A percentile compares a stretch with the other conserved stretches of the same genome.
phyloP scores from a whole-genome alignment of 768 basidiomycete species.

The Termitomyces titanicus region DNA sequence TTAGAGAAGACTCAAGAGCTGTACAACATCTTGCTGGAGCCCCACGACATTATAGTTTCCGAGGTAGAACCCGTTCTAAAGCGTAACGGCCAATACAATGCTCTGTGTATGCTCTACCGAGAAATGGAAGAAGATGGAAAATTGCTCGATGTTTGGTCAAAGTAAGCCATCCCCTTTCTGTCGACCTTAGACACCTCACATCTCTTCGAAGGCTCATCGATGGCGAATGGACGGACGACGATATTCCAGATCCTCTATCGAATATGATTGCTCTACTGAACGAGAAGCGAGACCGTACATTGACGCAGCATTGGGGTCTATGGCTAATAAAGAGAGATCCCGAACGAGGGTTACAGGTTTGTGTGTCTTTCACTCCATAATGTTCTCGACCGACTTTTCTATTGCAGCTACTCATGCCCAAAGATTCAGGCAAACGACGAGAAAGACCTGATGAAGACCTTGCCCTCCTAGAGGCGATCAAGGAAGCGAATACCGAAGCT shows the following conservation, averaged over 20 bases:
- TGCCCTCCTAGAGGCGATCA: constrained; percentile 51
- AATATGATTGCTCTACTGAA: constrained; percentile 56
- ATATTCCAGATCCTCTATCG: constrained; percentile 58
- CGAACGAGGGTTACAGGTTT: constrained; percentile 69
- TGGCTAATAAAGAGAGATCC: constrained; percentile 75
- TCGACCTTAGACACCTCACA: neutral
- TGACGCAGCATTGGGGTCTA: constrained; percentile 73
- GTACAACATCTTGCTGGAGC: constrained; percentile 49
- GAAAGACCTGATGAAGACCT: constrained; percentile 63
- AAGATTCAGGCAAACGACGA: constrained; percentile 50
- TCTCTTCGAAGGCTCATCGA: constrained; percentile 52
- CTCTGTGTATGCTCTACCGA: constrained; percentile 59
- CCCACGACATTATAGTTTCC: constrained; percentile 49
- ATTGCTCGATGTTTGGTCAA: constrained; percentile 64
- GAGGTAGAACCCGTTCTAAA: constrained; percentile 64
- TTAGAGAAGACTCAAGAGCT: constrained; percentile 61
- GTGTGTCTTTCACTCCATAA: constrained; percentile 6
- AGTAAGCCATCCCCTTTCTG: constrained; percentile 40
- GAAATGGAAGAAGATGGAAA: constrained; percentile 54
- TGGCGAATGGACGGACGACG: constrained; percentile 58
- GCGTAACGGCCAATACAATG: constrained; percentile 50
- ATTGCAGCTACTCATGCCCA: constrained; percentile 57
- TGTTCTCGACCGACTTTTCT: neutral
- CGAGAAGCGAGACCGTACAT: constrained; percentile 51
- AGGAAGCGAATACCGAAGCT: constrained; percentile 52